Base-by-base conservation (phyloP, 495 filamentous ascomycete genomes). In the Xylaria cubensis region DNA sequence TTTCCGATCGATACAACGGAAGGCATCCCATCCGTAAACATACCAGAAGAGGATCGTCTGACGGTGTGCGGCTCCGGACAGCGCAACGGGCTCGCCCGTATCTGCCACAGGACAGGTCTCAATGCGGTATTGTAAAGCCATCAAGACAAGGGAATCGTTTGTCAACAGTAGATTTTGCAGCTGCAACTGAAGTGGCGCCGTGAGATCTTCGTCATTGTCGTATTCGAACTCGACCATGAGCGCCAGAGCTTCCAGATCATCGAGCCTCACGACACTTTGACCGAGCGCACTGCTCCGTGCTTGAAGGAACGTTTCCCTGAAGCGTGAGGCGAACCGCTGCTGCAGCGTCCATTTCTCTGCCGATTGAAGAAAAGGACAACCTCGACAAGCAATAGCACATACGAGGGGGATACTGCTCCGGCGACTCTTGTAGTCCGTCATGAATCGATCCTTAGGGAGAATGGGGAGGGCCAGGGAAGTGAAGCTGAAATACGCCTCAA, bases 231-330 rank as follows among this genome's bases (percentile, higher is more conserved):
- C 63, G 24, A 51, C 15, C 63, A 65, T 65, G 42, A 65, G 24
- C 1, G 63, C 44, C 29, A 65, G 46, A 29, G 63, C 63, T 26
- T 65, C 63, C 6, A 65, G 42, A 13, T 65, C 63, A 17, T 65
- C 63, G 2, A 65, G 63, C n/a, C 44, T 65, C 17, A 65, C 63
- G 44, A 65, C 29, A 36, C 51, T 17, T 12, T 21, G 36, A 17
- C 26, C 32, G 4, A 2, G 2, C n/a, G 63, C 21, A 34, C 6
- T 34, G 42, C 63, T 50, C 17, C 42, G 24, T 51, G 73, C 69
- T 53, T 78, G 74, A 79, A 81, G 77, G 71, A 79, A 77, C 73
- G 79, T 66, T 72, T 79, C 80, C 78, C 76, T 78, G 80, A 78
- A 71, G 75, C 74, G 76, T 77, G 75, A 79, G 79, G 75, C 73